Evolutionary conservation across 2,329 filamentous ascomycete genomes (phyloP).

Genomic region (Stylonectria norvegica): DNA sequence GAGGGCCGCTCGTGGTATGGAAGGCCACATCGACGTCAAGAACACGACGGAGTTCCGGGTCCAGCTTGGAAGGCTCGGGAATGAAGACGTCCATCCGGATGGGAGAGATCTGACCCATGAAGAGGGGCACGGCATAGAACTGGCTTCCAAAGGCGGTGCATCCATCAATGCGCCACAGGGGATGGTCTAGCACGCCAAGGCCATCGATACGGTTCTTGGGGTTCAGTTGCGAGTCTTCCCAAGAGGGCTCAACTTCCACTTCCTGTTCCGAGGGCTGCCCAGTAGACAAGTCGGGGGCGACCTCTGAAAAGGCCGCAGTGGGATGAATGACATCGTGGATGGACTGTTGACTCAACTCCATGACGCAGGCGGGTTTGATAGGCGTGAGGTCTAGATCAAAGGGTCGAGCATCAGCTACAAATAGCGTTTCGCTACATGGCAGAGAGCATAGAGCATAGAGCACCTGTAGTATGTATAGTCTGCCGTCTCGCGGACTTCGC

Average conservation of each 20-base stretch:
- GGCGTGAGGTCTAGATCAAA: slow-evolving; percentile 8
- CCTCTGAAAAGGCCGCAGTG: slow-evolving; percentile 48
- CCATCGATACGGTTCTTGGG: slow-evolving; percentile 60
- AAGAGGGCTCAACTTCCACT: slow-evolving; percentile 24
- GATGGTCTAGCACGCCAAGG: slow-evolving; percentile 40
- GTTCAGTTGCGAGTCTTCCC: slow-evolving; percentile 52
- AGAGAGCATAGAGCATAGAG: slow-evolving; percentile 18
- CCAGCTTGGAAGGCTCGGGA: slow-evolving; percentile 45
- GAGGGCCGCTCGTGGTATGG: slow-evolving; percentile 49
- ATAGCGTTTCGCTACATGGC: slow-evolving; percentile 16
- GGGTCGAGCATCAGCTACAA: slow-evolving; percentile 11
- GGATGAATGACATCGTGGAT: slow-evolving; percentile 57
- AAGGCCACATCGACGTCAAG: slow-evolving; percentile 51
- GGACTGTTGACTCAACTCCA: slow-evolving; percentile 52
- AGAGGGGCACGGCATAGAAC: slow-evolving; percentile 54
- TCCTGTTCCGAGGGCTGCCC: slow-evolving; percentile 1
- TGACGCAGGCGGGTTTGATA: slow-evolving; percentile 27
- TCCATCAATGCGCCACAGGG: slow-evolving; percentile 58
- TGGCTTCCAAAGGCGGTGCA: slow-evolving; percentile 56
- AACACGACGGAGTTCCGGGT: slow-evolving; percentile 40
- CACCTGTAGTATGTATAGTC: slow-evolving; percentile 19
- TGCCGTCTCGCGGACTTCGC: slow-evolving; percentile 9
- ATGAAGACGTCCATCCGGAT: slow-evolving; percentile 58
- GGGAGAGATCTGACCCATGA: slow-evolving; percentile 44
- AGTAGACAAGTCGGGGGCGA: slow-evolving; percentile 1